Percentiles rank a stretch among this genome's conserved stretches.
phyloP scores from a whole-genome alignment of 768 basidiomycete genomes.

The Agaricus sinodeliciosus region DNA sequence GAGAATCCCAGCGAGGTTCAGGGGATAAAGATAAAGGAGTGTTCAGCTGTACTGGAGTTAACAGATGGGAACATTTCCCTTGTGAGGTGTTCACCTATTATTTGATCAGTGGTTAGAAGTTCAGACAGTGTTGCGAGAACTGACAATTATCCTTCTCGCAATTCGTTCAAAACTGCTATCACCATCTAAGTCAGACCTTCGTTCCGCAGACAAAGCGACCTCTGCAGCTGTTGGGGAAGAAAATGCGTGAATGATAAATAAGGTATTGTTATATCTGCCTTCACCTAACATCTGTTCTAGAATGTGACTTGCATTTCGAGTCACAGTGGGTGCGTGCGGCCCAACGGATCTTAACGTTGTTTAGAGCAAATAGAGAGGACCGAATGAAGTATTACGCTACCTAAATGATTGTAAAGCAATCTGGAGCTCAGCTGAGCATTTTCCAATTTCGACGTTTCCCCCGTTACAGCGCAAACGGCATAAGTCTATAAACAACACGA shows the following conservation, averaged over 20 bases:
- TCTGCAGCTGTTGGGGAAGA: neutral
- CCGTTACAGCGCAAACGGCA: conserved; percentile 14
- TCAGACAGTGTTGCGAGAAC: neutral
- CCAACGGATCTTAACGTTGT: neutral
- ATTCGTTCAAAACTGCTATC: conserved; percentile 18
- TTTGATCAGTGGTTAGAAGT: neutral
- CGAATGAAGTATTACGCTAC: conserved; percentile 15
- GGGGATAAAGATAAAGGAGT: neutral
- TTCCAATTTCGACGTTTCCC: conserved; percentile 14
- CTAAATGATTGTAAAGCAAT: conserved; percentile 19
- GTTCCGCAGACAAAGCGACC: neutral
- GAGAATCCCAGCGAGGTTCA: neutral
- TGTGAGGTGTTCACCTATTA: neutral
- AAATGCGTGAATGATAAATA: neutral
- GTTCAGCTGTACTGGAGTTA: neutral
- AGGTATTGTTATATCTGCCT: conserved; percentile 8
- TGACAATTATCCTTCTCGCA: conserved; percentile 19
- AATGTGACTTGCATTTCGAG: conserved; percentile 18
- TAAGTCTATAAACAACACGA: conserved; percentile 21
- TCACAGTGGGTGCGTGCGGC: conserved; percentile 9
- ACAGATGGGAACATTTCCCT: neutral
- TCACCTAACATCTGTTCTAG: conserved; percentile 19
- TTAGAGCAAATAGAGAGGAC: neutral
- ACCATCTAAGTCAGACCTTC: conserved; percentile 13
- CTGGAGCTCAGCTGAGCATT: conserved; percentile 15